These are phyloP conservation scores for Quercus aquifolioides DNA, from an alignment of 306 rosid genomes.

Conservation along the genomic window DNA sequence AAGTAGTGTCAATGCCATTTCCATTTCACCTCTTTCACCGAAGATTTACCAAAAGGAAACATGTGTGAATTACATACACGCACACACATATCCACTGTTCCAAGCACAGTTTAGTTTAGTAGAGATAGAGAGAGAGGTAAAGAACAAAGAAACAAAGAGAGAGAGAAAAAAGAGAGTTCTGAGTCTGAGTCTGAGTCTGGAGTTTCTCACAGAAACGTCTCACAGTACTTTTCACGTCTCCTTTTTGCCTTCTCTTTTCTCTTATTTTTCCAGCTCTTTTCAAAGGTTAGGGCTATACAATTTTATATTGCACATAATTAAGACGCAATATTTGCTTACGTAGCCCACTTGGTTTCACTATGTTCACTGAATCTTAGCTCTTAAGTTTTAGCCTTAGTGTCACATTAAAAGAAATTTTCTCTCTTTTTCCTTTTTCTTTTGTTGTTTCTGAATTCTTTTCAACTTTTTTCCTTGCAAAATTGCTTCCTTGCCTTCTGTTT, in stretches of 20 bases:
- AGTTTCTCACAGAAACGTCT: constrained; percentile 24
- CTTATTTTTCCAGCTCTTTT: constrained; percentile 25
- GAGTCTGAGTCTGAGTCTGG: neutral
- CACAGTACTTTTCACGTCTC: constrained; percentile 15
- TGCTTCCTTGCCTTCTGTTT: constrained; percentile 20
- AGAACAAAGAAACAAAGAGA: neutral
- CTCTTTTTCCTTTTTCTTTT: constrained; percentile 8
- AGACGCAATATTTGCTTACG: constrained; percentile 41
- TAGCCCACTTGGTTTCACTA: constrained; percentile 24
- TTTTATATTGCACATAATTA: neutral
- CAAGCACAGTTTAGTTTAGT: neutral
- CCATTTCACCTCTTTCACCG: neutral
- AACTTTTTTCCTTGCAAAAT: constrained; percentile 4
- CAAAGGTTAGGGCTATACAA: constrained; percentile 25
- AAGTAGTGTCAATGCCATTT: constrained; percentile 27
- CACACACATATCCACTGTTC: neutral
- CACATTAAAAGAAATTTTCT: neutral
- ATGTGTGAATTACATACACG: constrained; percentile 35
- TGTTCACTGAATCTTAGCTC: constrained; percentile 49
- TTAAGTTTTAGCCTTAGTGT: constrained; percentile 21
- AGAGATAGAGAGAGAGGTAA: neutral
- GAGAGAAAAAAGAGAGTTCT: neutral
- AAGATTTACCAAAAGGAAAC: constrained; percentile 5
- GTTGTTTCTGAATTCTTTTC: constrained; percentile 17
- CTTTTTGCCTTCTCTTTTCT: constrained; percentile 31